Base-by-base conservation (phyloP, 2,329 filamentous ascomycete genomes). In the Ophiocordyceps polyrhachis-furcata region DNA sequence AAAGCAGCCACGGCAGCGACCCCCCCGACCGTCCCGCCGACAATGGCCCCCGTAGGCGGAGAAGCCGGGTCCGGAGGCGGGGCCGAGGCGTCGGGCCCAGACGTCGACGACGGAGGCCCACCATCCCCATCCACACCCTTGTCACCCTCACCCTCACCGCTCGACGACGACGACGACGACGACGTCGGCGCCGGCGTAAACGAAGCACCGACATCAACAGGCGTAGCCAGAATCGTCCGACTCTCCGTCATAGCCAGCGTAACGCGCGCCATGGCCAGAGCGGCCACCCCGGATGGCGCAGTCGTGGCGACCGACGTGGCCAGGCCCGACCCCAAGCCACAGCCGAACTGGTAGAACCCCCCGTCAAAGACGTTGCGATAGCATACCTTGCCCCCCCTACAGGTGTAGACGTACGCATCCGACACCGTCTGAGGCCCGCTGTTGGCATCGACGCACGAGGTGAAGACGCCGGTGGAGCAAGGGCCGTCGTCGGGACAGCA, bases 361-460 rank as follows among this genome's bases (percentile, higher is more conserved):
- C 71, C 73, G 0, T 67, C 68, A 48, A 69, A 78, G 9, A 60
- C 52, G 51, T 78, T 77, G 49, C 57, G 64, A 57, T 73, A 78
- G 53, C 74, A 77, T 15, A 73, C 65, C 41, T 70, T 52, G 43
- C 59, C 57, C 5, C 65, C 69, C n/a, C 55, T 49, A 55, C 74
- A 78, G 11, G 72, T 74, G 51, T 62, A 76, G 29, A 76, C 60
- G 48, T 75, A 76, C 0, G 73, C 73, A 49, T 78, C 67, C 45
- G 67, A 59, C 45, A 65, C 68, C 3, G 65, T 69, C 52, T 73
- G 69, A 1, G 66, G 59, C 4, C 60, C 61, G 45, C 66, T 73
- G 50, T 67, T 69, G 43, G 53, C 52, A 52, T 78, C 74, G 40
- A 75, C 69, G 47, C 74, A 78, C 37, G 63, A 66, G 2, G 73